phyloP scores from a whole-genome alignment of 108 stramenopile genomes.

The Bacterosira constricta region DNA sequence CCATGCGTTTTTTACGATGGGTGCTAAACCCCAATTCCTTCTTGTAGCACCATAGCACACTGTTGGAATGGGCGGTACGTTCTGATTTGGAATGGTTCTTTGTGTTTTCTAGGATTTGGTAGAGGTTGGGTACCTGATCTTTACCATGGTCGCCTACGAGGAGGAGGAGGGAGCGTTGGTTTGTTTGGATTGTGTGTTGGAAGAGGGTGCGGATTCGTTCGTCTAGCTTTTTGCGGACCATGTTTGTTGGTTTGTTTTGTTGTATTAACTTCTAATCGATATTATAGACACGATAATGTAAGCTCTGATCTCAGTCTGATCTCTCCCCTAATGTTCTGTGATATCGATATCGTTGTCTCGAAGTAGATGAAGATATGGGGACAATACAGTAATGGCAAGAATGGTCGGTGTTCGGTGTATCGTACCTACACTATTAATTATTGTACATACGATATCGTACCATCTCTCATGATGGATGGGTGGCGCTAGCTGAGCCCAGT shows the following conservation, averaged over 20 bases:
- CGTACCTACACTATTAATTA: too few relatives aligned
- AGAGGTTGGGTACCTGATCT: conserved; percentile 97
- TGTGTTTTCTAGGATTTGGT: conserved; percentile 88
- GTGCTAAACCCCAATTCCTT: conserved; percentile 99
- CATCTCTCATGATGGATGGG: too few relatives aligned
- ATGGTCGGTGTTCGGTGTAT: too few relatives aligned
- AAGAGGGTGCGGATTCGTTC: conserved; percentile 94
- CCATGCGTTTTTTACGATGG: conserved; percentile 93
- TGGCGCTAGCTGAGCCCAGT: too few relatives aligned
- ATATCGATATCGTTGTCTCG: too few relatives aligned
- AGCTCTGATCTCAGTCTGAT: too few relatives aligned
- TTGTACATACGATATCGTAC: too few relatives aligned
- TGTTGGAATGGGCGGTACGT: background rate
- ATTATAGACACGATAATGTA: too few relatives aligned
- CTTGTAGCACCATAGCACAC: conserved; percentile 99
- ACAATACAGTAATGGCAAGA: too few relatives aligned
- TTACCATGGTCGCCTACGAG: conserved; percentile 99
- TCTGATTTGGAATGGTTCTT: conserved; percentile 81
- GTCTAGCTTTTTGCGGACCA: conserved; percentile 98
- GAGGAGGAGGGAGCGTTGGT: conserved; percentile 91
- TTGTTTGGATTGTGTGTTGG: conserved; percentile 79
- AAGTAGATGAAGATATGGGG: too few relatives aligned
- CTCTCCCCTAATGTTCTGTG: too few relatives aligned
- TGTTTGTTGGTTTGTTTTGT: conserved; percentile 48
- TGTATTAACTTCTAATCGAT: too few relatives aligned